These are phyloP conservation scores for Teratosphaeriaceae sp. DNA, from an alignment of 2,329 filamentous ascomycete species.

Conservation along the genomic window DNA sequence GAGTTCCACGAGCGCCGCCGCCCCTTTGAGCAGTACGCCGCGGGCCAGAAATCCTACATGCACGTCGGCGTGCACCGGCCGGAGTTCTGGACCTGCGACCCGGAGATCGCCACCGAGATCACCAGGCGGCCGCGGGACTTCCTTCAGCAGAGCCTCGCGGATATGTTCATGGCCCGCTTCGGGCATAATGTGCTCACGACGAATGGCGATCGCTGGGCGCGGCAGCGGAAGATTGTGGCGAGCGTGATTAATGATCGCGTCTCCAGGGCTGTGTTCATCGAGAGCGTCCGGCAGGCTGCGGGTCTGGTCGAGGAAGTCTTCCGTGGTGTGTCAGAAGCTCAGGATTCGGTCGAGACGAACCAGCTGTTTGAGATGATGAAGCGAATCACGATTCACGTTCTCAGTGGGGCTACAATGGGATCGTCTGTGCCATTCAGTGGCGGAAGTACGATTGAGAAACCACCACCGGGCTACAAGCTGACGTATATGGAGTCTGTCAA, in stretches of 20 bases:
- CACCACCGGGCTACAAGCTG: constrained; percentile 22
- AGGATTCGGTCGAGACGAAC: constrained; percentile 12
- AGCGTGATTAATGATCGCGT: constrained; percentile 29
- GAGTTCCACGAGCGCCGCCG: constrained; percentile 19
- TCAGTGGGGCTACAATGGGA: constrained; percentile 28
- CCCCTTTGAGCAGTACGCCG: constrained; percentile 12
- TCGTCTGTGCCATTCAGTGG: constrained; percentile 20
- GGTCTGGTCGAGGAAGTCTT: constrained; percentile 22
- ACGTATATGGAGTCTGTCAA: constrained; percentile 26
- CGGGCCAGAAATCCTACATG: constrained; percentile 5
- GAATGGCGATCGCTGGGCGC: constrained; percentile 22
- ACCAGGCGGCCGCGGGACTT: constrained; percentile 19
- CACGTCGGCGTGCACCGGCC: constrained; percentile 1
- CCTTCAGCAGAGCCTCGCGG: constrained; percentile 13
- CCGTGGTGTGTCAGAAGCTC: not conserved
- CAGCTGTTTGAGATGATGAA: constrained; percentile 27
- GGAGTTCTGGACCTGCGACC: constrained; percentile 22
- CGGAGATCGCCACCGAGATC: constrained; percentile 18
- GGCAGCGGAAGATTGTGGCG: constrained; percentile 27
- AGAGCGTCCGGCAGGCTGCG: constrained; percentile 22
- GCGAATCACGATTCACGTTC: constrained; percentile 29
- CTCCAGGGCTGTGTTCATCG: constrained; percentile 25
- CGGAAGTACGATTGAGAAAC: constrained; percentile 12
- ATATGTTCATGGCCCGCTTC: constrained; percentile 19
- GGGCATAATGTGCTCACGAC: constrained; percentile 22